Percentiles rank a stretch among this genome's conserved stretches.
These are phyloP conservation scores for Penicillium herquei DNA, from an alignment of 495 filamentous ascomycete species.

Conservation along the genomic window DNA sequence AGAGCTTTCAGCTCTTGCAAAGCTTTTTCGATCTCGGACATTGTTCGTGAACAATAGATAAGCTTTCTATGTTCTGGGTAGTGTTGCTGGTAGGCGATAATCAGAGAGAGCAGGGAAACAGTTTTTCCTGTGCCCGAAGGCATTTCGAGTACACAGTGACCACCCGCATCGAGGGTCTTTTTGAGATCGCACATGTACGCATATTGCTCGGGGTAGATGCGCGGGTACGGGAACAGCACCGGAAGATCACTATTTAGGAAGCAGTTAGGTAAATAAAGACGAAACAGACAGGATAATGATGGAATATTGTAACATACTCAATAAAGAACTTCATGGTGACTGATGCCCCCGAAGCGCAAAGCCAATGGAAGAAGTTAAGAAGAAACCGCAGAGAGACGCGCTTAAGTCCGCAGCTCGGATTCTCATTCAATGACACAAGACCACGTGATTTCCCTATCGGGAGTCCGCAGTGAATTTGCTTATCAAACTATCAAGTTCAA, in stretches of 20 bases:
- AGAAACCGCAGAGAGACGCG: slow-evolving; percentile 6
- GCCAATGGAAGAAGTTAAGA: slow-evolving; percentile 11
- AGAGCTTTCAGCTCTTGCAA: slow-evolving; percentile 85
- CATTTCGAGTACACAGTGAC: slow-evolving; percentile 99
- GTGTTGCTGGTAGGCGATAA: slow-evolving; percentile 92
- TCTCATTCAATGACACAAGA: slow-evolving; percentile 40
- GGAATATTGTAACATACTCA: slow-evolving; percentile 54
- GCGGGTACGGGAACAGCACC: slow-evolving; percentile 94
- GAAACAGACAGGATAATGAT: not conserved
- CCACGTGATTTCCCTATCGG: slow-evolving; percentile 44
- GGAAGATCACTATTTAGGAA: slow-evolving; percentile 68
- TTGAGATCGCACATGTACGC: slow-evolving; percentile 99
- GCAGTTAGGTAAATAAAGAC: slow-evolving; percentile 8
- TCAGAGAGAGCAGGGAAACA: slow-evolving; percentile 89
- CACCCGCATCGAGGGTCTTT: slow-evolving; percentile 87
- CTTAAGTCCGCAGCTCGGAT: slow-evolving; percentile 6
- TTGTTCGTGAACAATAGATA: slow-evolving; percentile 95
- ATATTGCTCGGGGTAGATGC: slow-evolving; percentile 99
- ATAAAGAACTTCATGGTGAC: slow-evolving; percentile 94
- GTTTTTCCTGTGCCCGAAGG: slow-evolving; percentile 99
- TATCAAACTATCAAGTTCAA: not conserved
- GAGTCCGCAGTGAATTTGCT: slow-evolving; percentile 25
- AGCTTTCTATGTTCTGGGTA: slow-evolving; percentile 89
- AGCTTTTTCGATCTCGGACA: slow-evolving; percentile 74
- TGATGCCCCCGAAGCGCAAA: slow-evolving; percentile 25